A percentile compares a stretch with the other conserved stretches of the same genome.
These are phyloP conservation scores for Penicillium sp. DNA, from an alignment of 2,329 filamentous ascomycete species.

Conservation along the genomic window DNA sequence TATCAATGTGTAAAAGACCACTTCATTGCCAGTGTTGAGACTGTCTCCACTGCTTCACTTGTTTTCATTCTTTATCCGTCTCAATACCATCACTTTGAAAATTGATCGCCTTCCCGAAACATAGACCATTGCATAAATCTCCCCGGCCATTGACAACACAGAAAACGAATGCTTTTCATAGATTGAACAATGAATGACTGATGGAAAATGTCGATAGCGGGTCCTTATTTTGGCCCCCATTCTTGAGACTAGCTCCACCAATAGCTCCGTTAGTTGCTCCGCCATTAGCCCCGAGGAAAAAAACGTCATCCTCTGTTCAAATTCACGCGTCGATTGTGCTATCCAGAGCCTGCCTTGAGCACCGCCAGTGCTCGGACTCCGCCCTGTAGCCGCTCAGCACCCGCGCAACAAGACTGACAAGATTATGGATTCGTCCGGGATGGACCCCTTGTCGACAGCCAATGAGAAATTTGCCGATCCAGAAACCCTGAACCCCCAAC, in stretches of 20 bases:
- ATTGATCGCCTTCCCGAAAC: too few relatives aligned
- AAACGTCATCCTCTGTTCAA: rapidly evolving
- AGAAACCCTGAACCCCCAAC: neutral
- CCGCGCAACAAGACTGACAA: neutral
- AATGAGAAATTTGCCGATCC: neutral
- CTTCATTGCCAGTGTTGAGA: too few relatives aligned
- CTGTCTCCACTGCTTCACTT: too few relatives aligned
- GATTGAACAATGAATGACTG: neutral
- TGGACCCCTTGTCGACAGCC: neutral
- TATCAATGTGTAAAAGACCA: too few relatives aligned
- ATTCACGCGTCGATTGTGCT: neutral
- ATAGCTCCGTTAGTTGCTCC: neutral
- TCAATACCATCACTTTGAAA: too few relatives aligned
- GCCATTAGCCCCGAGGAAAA: neutral
- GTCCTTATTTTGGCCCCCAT: neutral
- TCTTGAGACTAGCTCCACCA: neutral
- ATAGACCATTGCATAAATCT: too few relatives aligned
- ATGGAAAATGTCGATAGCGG: neutral
- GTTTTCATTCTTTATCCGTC: too few relatives aligned
- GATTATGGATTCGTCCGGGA: neutral
- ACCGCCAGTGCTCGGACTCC: neutral
- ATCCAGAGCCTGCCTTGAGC: neutral
- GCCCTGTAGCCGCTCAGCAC: neutral
- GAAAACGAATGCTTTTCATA: neutral
- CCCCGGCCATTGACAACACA: too few relatives aligned